A percentile compares a stretch with the other conserved stretches of the same genome.
Evolutionary conservation across 208 protist genomes (phyloP).

Genomic region (Zelonia costaricensis): DNA sequence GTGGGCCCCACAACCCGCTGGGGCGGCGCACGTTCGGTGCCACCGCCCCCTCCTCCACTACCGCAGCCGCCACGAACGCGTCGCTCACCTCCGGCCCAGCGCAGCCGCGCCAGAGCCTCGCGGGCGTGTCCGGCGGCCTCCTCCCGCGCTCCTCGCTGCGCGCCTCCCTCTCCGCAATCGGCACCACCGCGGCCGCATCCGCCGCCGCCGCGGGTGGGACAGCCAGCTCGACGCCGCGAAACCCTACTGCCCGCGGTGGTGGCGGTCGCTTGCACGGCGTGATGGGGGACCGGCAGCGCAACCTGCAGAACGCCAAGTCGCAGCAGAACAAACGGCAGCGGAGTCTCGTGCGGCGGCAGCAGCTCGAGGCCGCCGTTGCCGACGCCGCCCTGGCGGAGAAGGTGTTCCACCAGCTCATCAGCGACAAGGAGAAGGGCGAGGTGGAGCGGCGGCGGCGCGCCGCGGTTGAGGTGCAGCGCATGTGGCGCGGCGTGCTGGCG

Average conservation of each 20-base stretch:
- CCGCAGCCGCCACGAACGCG: neutral
- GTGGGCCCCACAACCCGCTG: constrained; percentile 27
- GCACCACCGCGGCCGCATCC: neutral
- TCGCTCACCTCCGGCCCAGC: neutral
- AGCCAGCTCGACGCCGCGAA: constrained; percentile 6
- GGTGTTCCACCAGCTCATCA: constrained; percentile 72
- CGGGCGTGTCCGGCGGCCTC: neutral
- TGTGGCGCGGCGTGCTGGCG: constrained; percentile 79
- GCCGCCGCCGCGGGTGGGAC: neutral
- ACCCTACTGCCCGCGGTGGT: too few relatives aligned
- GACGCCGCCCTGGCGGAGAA: constrained; percentile 61
- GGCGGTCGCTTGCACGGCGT: constrained; percentile 9
- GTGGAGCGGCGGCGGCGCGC: constrained; percentile 52
- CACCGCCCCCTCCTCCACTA: constrained; percentile 1
- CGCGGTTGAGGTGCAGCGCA: constrained; percentile 65
- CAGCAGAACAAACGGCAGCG: constrained; percentile 24
- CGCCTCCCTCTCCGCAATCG: neutral
- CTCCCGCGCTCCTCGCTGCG: neutral
- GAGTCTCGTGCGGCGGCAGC: constrained; percentile 29
- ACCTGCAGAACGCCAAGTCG: constrained; percentile 20
- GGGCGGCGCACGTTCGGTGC: constrained; percentile 49
- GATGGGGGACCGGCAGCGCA: constrained; percentile 19
- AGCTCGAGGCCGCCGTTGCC: constrained; percentile 47
- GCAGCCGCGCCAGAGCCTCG: neutral
- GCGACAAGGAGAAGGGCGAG: constrained; percentile 70